A percentile compares a stretch with the other conserved stretches of the same genome.
These are phyloP conservation scores for Sicyos edulis DNA, from an alignment of 306 rosid genomes.

Conservation along the genomic window DNA sequence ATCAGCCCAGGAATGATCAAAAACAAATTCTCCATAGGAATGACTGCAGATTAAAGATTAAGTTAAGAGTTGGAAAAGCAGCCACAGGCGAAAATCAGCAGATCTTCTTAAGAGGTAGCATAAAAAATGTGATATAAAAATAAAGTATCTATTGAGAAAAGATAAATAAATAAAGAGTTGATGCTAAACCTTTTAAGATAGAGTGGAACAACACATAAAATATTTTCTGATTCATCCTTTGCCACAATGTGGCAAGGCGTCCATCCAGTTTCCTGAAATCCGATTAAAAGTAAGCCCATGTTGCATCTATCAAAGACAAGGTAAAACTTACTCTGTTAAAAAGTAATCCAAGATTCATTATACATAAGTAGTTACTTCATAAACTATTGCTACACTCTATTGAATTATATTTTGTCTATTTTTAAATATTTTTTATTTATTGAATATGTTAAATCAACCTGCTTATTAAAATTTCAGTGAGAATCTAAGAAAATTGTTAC, in stretches of 20 bases:
- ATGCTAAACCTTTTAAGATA: slow-evolving; percentile 65
- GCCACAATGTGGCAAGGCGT: slow-evolving; percentile 68
- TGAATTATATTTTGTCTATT: neutral
- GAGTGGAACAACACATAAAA: slow-evolving; percentile 76
- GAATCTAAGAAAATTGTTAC: neutral
- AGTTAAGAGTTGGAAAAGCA: slow-evolving; percentile 18
- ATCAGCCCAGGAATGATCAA: slow-evolving; percentile 97
- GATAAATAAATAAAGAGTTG: neutral
- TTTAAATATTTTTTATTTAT: neutral
- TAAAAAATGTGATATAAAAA: neutral
- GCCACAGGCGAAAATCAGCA: neutral
- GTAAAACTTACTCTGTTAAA: neutral
- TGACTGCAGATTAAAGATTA: slow-evolving; percentile 46
- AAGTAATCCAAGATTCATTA: neutral
- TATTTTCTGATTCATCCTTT: slow-evolving; percentile 36
- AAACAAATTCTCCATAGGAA: slow-evolving; percentile 93
- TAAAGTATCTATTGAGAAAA: neutral
- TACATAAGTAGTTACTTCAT: neutral
- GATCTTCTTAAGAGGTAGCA: neutral
- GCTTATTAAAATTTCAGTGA: neutral
- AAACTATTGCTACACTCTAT: neutral
- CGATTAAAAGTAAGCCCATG: slow-evolving; percentile 5
- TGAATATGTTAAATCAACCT: neutral
- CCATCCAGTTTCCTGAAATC: slow-evolving; percentile 79
- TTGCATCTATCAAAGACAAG: neutral